Evolutionary conservation across 306 rosid genomes (phyloP).

Genomic region (Sicyos edulis): DNA sequence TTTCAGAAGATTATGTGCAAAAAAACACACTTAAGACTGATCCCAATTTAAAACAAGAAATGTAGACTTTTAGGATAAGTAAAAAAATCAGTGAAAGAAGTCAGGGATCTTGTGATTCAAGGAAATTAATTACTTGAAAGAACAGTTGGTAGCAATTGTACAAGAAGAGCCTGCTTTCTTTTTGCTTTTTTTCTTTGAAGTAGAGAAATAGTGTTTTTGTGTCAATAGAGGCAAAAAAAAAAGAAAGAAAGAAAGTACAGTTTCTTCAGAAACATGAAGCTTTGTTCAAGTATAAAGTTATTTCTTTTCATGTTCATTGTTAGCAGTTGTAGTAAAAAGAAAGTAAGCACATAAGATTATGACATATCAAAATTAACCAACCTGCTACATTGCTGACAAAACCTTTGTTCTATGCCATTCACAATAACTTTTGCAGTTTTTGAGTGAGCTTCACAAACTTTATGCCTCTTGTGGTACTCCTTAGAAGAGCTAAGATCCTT

Average conservation of each 20-base stretch:
- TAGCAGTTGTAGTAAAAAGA: background rate
- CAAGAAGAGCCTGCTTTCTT: background rate
- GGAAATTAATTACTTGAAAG: slow-evolving; percentile 1
- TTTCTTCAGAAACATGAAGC: background rate
- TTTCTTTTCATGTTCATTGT: background rate
- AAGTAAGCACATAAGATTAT: background rate
- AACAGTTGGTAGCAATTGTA: slow-evolving; percentile 1
- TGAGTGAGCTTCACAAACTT: slow-evolving; percentile 84
- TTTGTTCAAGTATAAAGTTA: background rate
- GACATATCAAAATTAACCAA: slow-evolving; percentile 23
- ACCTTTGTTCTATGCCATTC: slow-evolving; percentile 76
- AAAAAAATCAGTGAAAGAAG: background rate
- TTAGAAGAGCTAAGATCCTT: slow-evolving; percentile 74
- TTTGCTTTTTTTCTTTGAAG: background rate
- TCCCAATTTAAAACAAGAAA: background rate
- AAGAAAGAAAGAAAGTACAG: background rate
- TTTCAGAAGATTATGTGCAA: background rate
- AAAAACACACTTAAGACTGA: too few species aligned
- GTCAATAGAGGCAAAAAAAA: background rate
- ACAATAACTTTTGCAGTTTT: slow-evolving; percentile 77
- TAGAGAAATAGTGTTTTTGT: background rate
- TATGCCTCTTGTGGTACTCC: slow-evolving; percentile 88
- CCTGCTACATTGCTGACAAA: slow-evolving; percentile 98
- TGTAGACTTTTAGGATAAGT: background rate
- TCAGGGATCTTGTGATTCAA: slow-evolving; percentile 4